Evolutionary conservation across 495 filamentous ascomycete genomes (phyloP).

Genomic region (Bombardia bombarda): DNA sequence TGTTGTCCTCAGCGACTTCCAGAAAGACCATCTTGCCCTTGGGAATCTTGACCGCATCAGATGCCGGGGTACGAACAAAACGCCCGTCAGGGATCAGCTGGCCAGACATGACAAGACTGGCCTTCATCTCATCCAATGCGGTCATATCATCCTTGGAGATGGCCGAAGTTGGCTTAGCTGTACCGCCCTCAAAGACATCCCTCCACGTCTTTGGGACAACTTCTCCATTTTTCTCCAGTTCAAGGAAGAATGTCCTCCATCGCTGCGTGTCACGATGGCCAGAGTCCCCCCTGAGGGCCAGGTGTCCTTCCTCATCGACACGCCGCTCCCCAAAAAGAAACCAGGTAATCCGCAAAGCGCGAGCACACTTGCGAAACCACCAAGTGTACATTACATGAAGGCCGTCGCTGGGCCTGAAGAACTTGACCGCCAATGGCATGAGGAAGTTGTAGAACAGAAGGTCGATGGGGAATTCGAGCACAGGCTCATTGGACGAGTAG

Average conservation of each 20-base stretch:
- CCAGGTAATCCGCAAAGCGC: constrained; percentile 70
- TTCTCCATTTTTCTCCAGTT: constrained; percentile 19
- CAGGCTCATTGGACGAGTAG: constrained; percentile 83
- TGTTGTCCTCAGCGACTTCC: constrained; percentile 65
- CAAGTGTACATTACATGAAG: constrained; percentile 81
- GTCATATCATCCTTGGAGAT: constrained; percentile 18
- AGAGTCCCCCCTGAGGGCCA: constrained; percentile 21
- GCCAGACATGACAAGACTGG: constrained; percentile 33
- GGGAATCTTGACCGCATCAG: constrained; percentile 87
- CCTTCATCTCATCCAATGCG: constrained; percentile 15
- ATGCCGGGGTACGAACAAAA: constrained; percentile 83
- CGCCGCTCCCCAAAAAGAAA: constrained; percentile 85
- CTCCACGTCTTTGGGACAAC: constrained; percentile 34
- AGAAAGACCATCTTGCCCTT: constrained; percentile 77
- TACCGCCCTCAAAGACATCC: constrained; percentile 31
- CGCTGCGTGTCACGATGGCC: constrained; percentile 15
- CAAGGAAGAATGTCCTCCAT: constrained; percentile 29
- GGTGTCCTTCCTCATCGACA: constrained; percentile 70
- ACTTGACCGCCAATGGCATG: constrained; percentile 74
- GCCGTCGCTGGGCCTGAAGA: constrained; percentile 75
- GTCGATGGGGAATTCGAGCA: constrained; percentile 91
- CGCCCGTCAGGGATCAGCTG: constrained; percentile 58
- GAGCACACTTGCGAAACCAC: constrained; percentile 91
- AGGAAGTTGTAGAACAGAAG: constrained; percentile 94
- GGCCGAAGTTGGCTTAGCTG: constrained; percentile 20